phyloP scores from a whole-genome alignment of 352 stramenopile species.

The Halophytophthora batemanensis region DNA sequence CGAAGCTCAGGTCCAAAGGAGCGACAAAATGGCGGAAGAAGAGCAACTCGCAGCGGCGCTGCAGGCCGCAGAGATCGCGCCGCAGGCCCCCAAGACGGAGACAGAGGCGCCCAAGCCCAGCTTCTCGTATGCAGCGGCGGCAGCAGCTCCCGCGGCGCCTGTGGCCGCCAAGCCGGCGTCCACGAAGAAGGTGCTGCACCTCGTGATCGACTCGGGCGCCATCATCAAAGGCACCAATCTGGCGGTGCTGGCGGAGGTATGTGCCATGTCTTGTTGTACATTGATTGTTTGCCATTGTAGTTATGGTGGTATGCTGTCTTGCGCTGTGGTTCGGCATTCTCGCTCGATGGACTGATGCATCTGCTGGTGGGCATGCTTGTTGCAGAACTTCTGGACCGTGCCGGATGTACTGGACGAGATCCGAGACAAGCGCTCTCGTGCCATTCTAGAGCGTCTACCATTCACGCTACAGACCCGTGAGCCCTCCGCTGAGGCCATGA shows the following conservation, averaged over 20 bases:
- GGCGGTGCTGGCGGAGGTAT: slow-evolving; percentile 64
- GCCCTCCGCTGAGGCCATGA: slow-evolving; percentile 76
- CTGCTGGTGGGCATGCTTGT: no score
- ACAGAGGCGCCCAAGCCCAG: background rate
- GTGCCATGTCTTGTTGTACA: background rate
- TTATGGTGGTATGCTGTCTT: slow-evolving; percentile 9
- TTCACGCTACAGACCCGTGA: slow-evolving; percentile 79
- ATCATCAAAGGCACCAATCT: slow-evolving; percentile 88
- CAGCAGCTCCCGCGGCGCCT: slow-evolving; percentile 3
- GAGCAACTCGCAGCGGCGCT: slow-evolving; percentile 20
- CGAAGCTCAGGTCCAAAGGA: slow-evolving; percentile 10
- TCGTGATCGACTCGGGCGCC: slow-evolving; percentile 83
- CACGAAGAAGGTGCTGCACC: slow-evolving; percentile 69
- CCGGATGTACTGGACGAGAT: slow-evolving; percentile 84
- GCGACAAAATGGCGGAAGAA: slow-evolving; percentile 17
- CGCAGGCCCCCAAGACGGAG: background rate
- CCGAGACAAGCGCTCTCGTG: slow-evolving; percentile 73
- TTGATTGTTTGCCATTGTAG: background rate
- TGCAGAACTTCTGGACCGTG: slow-evolving; percentile 82
- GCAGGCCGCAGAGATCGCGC: slow-evolving; percentile 15
- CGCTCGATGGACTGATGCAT: no score
- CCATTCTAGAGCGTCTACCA: slow-evolving; percentile 64
- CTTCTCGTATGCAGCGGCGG: slow-evolving; percentile 9
- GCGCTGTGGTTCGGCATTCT: slow-evolving; percentile 3
- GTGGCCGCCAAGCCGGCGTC: slow-evolving; percentile 3